Base-by-base conservation (phyloP, 2,329 filamentous ascomycete species). In the Penicillium rolfsii region DNA sequence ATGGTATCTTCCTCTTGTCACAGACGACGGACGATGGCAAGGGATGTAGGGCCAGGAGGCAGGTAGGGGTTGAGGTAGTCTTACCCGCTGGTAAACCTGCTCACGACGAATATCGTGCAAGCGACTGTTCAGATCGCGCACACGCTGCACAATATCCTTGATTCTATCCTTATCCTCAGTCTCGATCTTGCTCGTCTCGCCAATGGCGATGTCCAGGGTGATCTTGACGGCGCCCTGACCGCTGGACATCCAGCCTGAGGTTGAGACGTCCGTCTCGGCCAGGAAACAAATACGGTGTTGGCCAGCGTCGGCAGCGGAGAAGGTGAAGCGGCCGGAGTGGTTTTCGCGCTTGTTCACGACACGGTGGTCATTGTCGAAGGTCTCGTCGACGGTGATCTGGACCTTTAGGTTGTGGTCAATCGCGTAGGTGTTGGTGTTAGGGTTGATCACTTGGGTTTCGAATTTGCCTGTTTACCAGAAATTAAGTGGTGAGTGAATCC, bases 321-420 rank as follows among this genome's bases (percentile, higher is more conserved):
- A 98, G 73, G 94, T 97, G 84, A 98, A 98, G 74, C 91, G 90
- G 69, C 95, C 93, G 46, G 85, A 82, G 62, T 86, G 80, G 45
- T 84, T 79, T 71, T 94, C 93, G 63, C 89, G 89, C 79, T 97
- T 92, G 67, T 89, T 91, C 65, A 98, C 91, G 64, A 99, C 91
- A 65, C 93, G 93, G 85, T 99, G 95, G 83, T 98, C 90, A 79
- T 96, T 94, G 85, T 98, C 93, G 80, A 99, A 99, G 73, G 90
- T 86, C 83, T 99, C 95, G 70, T 97, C 93, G 60, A 98, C 94
- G 16, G 91, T 93, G 72, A 98, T 96, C 80, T 89, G 91, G 76
- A 98, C 90, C 80, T 85, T 89, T 64, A 96, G 83, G 66, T 89
- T 89, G 65, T 88, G 84, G 76, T 95, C 91, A 73, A 89, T 83